Evolutionary conservation across 441 rosid genomes (phyloP).

Genomic region (Populus hybrid): DNA sequence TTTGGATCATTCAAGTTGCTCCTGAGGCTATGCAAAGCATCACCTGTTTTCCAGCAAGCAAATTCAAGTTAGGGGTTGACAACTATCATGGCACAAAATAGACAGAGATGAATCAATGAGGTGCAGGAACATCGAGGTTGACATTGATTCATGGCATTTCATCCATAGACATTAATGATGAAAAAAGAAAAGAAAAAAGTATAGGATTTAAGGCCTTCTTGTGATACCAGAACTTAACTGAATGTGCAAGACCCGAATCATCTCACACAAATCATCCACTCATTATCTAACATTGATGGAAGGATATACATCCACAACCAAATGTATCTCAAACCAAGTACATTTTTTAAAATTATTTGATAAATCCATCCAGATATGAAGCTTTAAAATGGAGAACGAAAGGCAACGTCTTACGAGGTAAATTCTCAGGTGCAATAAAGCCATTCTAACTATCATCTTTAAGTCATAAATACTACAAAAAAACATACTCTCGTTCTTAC

Average conservation of each 20-base stretch:
- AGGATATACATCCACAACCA: not conserved
- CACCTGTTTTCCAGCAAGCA: constrained; percentile 53
- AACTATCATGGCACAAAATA: not conserved
- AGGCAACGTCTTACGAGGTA: constrained; percentile 7
- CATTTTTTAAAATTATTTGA: constrained; percentile 12
- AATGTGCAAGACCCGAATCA: not conserved
- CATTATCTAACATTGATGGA: not conserved
- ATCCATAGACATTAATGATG: not conserved
- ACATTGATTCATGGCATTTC: not conserved
- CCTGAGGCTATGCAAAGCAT: constrained; percentile 83
- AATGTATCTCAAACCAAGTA: not conserved
- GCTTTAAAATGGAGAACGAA: not conserved
- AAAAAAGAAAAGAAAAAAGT: not conserved
- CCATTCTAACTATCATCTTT: constrained; percentile 3
- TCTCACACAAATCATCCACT: not conserved
- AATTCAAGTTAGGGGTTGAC: not conserved
- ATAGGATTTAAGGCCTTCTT: not conserved
- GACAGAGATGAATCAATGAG: not conserved
- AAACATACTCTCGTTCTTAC: not conserved
- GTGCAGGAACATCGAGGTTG: not conserved
- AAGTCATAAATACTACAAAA: constrained; percentile 20
- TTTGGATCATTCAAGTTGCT: constrained; percentile 33
- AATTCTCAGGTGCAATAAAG: constrained; percentile 14
- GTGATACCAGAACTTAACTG: not conserved
- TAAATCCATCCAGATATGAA: constrained; percentile 8